Evolutionary conservation across 2,329 filamentous ascomycete species (phyloP).

Genomic region (Monosporascus sp.): DNA sequence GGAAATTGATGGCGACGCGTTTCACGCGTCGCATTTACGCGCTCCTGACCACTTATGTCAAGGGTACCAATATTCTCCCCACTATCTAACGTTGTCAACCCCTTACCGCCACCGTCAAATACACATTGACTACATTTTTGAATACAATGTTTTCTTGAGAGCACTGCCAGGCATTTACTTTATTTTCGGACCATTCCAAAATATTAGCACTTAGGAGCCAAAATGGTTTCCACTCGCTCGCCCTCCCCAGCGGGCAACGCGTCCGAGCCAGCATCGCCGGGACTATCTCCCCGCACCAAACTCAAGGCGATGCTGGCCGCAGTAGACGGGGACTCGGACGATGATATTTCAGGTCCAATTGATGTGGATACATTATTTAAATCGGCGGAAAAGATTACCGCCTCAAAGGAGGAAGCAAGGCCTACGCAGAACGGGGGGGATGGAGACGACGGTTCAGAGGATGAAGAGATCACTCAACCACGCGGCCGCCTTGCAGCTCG

Average conservation of each 20-base stretch:
- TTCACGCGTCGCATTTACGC: neutral
- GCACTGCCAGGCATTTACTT: neutral
- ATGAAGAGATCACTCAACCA: conserved; percentile 37
- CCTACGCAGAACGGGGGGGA: conserved; percentile 21
- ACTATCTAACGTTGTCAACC: neutral
- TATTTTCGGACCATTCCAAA: conserved; percentile 7
- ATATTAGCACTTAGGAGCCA: conserved; percentile 6
- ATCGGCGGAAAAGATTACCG: conserved; percentile 12
- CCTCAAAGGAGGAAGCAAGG: conserved; percentile 7
- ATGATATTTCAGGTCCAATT: conserved; percentile 25
- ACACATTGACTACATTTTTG: conserved; percentile 1
- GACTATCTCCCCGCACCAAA: conserved; percentile 49
- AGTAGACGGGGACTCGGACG: conserved; percentile 44
- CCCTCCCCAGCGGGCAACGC: conserved; percentile 37
- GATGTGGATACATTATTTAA: conserved; percentile 20
- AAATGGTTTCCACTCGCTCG: conserved; percentile 46
- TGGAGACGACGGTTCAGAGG: conserved; percentile 35
- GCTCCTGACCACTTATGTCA: neutral
- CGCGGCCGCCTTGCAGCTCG: conserved; percentile 29
- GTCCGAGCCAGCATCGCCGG: conserved; percentile 38
- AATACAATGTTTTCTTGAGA: conserved; percentile 15
- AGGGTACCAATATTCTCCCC: neutral
- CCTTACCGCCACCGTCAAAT: conserved; percentile 1
- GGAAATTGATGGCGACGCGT: neutral
- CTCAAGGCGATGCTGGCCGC: conserved; percentile 48